Evolutionary conservation across 148 eudicot genomes (phyloP), one percentile per base, ranked within the genome.

Genomic region (Arbutus unedo): DNA sequence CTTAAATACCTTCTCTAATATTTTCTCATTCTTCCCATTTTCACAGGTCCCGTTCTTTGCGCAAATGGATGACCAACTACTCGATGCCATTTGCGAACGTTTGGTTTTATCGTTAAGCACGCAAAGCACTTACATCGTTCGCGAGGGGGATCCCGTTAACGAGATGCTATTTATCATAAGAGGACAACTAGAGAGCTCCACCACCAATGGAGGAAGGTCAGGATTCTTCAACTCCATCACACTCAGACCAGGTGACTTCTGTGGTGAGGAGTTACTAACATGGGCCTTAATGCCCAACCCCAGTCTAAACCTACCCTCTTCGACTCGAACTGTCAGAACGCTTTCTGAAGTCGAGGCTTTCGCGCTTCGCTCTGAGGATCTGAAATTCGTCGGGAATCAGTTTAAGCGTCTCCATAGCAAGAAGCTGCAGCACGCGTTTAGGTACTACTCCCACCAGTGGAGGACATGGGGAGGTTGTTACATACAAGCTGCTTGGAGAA

Each of bases 371-470:
- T 93, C 95, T 0, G 98, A 96, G 55, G 98, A 96, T 85, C 92
- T 96, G 31, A 88, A 83, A 49, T 94, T 91, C 50, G 89, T 96
- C 5, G 90, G 97, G 0, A 84, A 83, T 38, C 98, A 94, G 71
- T 96, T 96, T 67, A 93, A 87, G 88, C 90, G 93, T 25, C 96
- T 96, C 1, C 96, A 96, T 62, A 94, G 98, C 88, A 96, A 91
- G 91, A 91, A 89, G 31, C 89, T 94, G n/a, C 98, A 94, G 80
- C 92, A 92, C 47, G 91, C 98, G 0, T 96, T 96, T 64, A 84
- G 98, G 71, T 94, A 90, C 83, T 88, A 96, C 44, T 96, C 98
- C 18, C 94, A 92, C 84, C 98, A 96, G 60, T 96, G 98, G 98
- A 84, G 98, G 50, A 93, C 93, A n/a, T 84, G 86, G 98, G 93